phyloP scores from a whole-genome alignment of 2,329 filamentous ascomycete species.

The Fusarium irregulare region DNA sequence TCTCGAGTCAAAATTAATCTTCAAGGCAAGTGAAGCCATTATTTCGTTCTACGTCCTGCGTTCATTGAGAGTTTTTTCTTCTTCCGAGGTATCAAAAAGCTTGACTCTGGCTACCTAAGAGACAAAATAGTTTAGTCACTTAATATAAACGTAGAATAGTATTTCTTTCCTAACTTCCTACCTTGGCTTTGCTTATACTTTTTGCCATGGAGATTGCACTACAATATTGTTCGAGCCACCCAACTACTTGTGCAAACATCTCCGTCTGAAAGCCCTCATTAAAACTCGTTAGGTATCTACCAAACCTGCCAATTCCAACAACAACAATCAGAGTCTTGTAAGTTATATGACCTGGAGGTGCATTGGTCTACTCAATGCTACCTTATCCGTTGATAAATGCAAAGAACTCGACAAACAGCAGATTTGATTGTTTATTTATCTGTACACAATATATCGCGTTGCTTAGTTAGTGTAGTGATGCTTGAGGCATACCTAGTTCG shows the following conservation, averaged over 20 bases:
- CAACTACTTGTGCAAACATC: background rate
- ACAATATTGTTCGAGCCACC: background rate
- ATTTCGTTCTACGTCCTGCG: no score
- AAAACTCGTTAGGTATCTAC: background rate
- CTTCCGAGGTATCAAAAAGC: background rate
- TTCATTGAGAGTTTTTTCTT: background rate
- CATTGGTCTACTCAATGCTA: background rate
- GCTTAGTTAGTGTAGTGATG: background rate
- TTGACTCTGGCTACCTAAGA: background rate
- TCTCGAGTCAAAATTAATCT: constrained; percentile 1
- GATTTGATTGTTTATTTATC: no score
- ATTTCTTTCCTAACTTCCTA: background rate
- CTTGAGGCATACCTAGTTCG: background rate
- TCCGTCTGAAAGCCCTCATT: background rate
- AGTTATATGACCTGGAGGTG: background rate
- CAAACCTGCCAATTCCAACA: background rate
- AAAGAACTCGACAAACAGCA: background rate
- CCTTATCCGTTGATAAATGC: background rate
- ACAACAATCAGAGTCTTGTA: background rate
- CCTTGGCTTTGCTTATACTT: background rate
- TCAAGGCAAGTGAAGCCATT: background rate
- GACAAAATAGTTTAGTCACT: background rate
- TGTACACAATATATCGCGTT: background rate
- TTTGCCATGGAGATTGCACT: background rate
- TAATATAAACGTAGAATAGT: background rate